Percentiles rank a stretch among this genome's conserved stretches.
Conservation (phyloP, 2,329 filamentous ascomycete species). For the Pseudocercospora pini-densiflorae region DNA sequence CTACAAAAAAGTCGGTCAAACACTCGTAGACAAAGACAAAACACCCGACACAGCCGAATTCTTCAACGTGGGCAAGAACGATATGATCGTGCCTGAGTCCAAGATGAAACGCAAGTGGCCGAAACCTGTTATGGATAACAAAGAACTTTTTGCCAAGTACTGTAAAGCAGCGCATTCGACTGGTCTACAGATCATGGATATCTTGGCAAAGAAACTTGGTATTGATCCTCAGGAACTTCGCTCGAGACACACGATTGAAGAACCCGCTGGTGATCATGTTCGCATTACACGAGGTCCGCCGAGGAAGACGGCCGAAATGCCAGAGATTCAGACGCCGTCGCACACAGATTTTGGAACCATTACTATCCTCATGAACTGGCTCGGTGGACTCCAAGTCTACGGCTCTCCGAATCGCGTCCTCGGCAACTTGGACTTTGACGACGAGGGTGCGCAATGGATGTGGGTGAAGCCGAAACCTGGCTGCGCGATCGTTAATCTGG, state of each 20-base stretch:
- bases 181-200: constrained; percentile 50
- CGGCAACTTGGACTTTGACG: constrained; percentile 27
- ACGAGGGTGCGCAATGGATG: constrained; percentile 48
- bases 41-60: constrained; percentile 61
- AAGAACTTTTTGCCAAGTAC: constrained; percentile 48
- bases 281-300: constrained; percentile 58
- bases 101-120: constrained; percentile 38
- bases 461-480: constrained; percentile 57
- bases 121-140: constrained; percentile 31
- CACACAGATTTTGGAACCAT: constrained; percentile 63
- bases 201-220: constrained; percentile 52
- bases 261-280: constrained; percentile 56
- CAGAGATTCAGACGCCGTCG: constrained; percentile 42
- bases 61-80: constrained; percentile 61
- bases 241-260: constrained; percentile 50
- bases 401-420: constrained; percentile 27
- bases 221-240: constrained; percentile 50
- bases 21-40: constrained; percentile 53
- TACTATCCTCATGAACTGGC: constrained; percentile 61
- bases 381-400: constrained; percentile 59
- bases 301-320: constrained; percentile 42
- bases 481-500: constrained; percentile 54
- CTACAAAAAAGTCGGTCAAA: constrained; percentile 49
- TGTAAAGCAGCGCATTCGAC: constrained; percentile 52
- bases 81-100: constrained; percentile 50